phyloP scores from a whole-genome alignment of 768 basidiomycete genomes.

The Austroboletus eburneus region DNA sequence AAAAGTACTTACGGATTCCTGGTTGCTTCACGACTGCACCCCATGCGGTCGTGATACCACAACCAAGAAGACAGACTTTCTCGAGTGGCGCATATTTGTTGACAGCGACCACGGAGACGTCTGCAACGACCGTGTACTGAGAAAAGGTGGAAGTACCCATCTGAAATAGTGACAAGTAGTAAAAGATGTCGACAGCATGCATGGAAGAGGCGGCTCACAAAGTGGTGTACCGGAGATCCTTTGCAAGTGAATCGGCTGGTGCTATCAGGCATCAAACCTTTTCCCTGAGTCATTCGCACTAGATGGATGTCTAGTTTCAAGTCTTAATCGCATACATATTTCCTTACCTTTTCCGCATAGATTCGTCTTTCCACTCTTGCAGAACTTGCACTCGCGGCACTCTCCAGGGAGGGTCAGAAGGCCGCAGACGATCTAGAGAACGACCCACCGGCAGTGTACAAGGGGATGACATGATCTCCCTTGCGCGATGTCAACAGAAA shows the following conservation, averaged over 20 bases:
- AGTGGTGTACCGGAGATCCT: slow-evolving; percentile 85
- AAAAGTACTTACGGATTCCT: slow-evolving; percentile 59
- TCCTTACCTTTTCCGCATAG: slow-evolving; percentile 83
- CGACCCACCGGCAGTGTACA: slow-evolving; percentile 83
- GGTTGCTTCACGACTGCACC: slow-evolving; percentile 91
- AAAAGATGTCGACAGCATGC: background rate
- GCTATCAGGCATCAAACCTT: slow-evolving; percentile 92
- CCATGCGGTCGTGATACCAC: slow-evolving; percentile 98
- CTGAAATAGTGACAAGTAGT: slow-evolving; percentile 46
- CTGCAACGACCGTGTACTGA: slow-evolving; percentile 98
- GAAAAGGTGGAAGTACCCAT: slow-evolving; percentile 99
- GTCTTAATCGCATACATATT: too few relatives aligned
- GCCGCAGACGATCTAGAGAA: background rate
- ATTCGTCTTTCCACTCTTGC: slow-evolving; percentile 97
- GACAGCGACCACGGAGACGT: slow-evolving; percentile 93
- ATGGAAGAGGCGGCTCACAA: slow-evolving; percentile 51
- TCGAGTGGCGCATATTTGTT: slow-evolving; percentile 83
- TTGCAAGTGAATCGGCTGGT: slow-evolving; percentile 85
- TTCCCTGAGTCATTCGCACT: slow-evolving; percentile 92
- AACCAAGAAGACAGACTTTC: slow-evolving; percentile 95
- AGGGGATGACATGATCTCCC: slow-evolving; percentile 97
- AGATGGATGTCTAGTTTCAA: slow-evolving; percentile 1
- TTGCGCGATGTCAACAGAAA: slow-evolving; percentile 23
- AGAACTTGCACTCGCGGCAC: slow-evolving; percentile 97
- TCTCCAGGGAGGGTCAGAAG: slow-evolving; percentile 41